A percentile compares a stretch with the other conserved stretches of the same genome.
Evolutionary conservation across 1,284 basidiomycete species (phyloP).

Genomic region (Trichosporon asahii): DNA sequence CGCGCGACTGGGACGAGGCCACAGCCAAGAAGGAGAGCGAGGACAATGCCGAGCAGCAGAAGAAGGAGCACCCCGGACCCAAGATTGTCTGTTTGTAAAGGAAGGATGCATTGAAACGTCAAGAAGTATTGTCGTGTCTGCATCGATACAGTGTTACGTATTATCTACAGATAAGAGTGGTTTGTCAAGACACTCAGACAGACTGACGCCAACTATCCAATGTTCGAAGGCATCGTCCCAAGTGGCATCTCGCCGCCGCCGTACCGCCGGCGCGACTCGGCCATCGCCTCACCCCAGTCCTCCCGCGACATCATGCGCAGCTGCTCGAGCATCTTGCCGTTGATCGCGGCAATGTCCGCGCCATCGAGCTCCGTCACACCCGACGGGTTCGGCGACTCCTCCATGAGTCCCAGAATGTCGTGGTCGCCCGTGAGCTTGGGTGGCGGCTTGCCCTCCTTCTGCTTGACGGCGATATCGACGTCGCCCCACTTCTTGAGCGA

Average conservation of each 20-base stretch:
- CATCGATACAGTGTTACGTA: background rate
- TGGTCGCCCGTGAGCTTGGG: constrained; percentile 1
- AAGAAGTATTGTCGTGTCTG: background rate
- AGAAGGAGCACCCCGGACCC: background rate
- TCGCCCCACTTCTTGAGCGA: constrained; percentile 32
- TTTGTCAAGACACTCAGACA: too few species aligned
- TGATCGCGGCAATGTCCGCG: constrained; percentile 32
- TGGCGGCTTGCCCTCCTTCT: constrained; percentile 8
- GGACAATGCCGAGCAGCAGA: background rate
- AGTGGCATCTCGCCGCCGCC: constrained; percentile 17
- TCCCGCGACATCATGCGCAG: constrained; percentile 25
- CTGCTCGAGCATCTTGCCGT: constrained; percentile 33
- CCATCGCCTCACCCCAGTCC: constrained; percentile 31
- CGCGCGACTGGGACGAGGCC: background rate
- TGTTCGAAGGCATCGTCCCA: background rate
- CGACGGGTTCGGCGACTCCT: constrained; percentile 2
- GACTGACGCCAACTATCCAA: background rate
- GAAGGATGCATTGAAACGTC: background rate
- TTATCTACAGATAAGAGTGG: background rate
- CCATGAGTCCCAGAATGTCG: constrained; percentile 7
- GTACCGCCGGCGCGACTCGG: constrained; percentile 23
- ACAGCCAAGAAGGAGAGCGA: background rate
- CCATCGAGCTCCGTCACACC: constrained; percentile 22
- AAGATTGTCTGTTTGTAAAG: background rate
- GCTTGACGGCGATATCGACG: constrained; percentile 20